Evolutionary conservation across 2,329 filamentous ascomycete genomes (phyloP), one percentile per base, ranked within the genome.

Genomic region (Aspergillus sp.): DNA sequence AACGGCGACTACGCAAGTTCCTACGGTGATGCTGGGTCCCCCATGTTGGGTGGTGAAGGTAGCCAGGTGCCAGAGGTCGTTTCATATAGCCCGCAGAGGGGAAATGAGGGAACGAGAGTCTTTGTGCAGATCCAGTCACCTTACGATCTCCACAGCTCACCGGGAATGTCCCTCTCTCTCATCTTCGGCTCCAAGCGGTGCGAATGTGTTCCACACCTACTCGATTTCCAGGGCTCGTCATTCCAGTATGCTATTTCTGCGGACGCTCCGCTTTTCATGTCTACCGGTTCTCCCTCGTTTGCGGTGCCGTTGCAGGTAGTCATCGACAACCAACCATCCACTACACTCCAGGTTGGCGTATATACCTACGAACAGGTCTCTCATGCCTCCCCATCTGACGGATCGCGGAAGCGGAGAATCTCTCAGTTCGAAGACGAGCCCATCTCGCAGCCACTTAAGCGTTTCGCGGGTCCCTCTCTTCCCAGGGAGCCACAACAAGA

Each of bases 141-240:
- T 50, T 87, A 86, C 69, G 85, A 94, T 60, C 70, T 94, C 48
- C 78, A 82, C 65, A 77, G 74, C 30, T 76, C 75, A 48, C 76
- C 73, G 57, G 72, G 61, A 39, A 60, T 61, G 7, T 52, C 74
- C 43, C 82, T 87, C 58, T 83, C 72, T 53, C 68, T 95, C 46
- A 78, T 83, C 41, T 94, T 95, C 66, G 88, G 88, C n/a, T 76
- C 78, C n/a, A 80, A 85, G 58, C 82, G 83, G 64, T 85, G 82
- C 65, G 74, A 80, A 46, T 82, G 82, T 48, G 77, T 82, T 47
- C 74, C 89, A 27, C 76, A 79, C 41, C 83, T 83, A 61, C 62
- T 74, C 70, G 72, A 70, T 71, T 62, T 75, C 68, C 55, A 79
- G 73, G 69, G 78, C 54, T 78, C 80, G 19, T 72, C 69, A 46